These are phyloP conservation scores for Teratosphaeria pseudoeucalypti DNA, from an alignment of 2,329 filamentous ascomycete species.

Conservation along the genomic window DNA sequence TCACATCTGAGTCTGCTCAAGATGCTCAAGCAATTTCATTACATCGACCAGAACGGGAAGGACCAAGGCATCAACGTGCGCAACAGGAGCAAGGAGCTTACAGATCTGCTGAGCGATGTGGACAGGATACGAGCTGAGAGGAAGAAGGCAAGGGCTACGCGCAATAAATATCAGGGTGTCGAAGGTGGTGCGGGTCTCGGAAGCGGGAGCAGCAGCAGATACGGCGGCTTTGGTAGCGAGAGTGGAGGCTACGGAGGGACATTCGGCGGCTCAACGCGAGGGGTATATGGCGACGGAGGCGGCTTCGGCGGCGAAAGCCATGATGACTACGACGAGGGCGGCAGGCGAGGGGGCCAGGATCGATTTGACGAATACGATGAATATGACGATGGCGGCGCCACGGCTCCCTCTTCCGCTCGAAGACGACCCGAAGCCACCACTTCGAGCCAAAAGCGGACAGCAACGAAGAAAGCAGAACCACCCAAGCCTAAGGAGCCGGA, in stretches of 20 bases:
- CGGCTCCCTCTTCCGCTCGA: constrained; percentile 38
- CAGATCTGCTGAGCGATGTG: constrained; percentile 85
- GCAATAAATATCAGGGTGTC: constrained; percentile 91
- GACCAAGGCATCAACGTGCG: constrained; percentile 97
- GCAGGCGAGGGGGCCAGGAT: constrained; percentile 45
- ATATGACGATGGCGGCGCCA: constrained; percentile 63
- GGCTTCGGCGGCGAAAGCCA: constrained; percentile 72
- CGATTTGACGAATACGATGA: constrained; percentile 97
- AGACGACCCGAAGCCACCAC: constrained; percentile 37
- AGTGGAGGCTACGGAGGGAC: constrained; percentile 44
- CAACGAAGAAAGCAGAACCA: constrained; percentile 55
- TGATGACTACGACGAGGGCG: constrained; percentile 53
- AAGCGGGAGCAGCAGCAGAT: constrained; percentile 49
- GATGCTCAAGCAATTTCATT: constrained; percentile 98
- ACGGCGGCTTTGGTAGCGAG: constrained; percentile 87
- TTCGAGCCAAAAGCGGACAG: constrained; percentile 25
- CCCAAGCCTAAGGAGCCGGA: constrained; percentile 80
- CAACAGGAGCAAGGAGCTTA: constrained; percentile 89
- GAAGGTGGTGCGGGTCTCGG: constrained; percentile 65
- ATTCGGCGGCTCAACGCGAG: constrained; percentile 49
- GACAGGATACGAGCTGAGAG: constrained; percentile 64
- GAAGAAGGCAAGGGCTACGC: constrained; percentile 83
- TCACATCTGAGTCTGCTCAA: constrained; percentile 91
- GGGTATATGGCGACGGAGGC: constrained; percentile 90
- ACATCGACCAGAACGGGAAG: constrained; percentile 89